A percentile compares a stretch with the other conserved stretches of the same genome.
These are phyloP conservation scores for Lepidium campestre DNA, from an alignment of 441 rosid genomes.

Conservation along the genomic window DNA sequence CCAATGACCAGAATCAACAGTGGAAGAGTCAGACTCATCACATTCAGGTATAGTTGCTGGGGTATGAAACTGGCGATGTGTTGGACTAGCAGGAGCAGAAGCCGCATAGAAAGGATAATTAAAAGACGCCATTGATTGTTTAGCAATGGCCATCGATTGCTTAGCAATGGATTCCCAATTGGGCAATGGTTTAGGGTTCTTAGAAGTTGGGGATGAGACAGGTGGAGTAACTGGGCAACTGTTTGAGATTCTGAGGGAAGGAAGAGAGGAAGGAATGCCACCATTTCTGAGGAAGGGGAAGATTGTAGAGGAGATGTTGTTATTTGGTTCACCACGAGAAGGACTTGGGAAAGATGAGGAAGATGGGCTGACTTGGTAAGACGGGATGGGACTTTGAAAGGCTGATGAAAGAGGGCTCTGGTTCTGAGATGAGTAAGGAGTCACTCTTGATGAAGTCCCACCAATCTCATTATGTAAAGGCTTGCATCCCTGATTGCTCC, in stretches of 20 bases:
- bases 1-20: slow-evolving; percentile 95
- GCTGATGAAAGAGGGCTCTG: slow-evolving; percentile 87
- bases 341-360: slow-evolving; percentile 90
- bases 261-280: slow-evolving; percentile 70
- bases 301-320: slow-evolving; percentile 35
- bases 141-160: slow-evolving; percentile 60
- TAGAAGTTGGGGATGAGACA: slow-evolving; percentile 77
- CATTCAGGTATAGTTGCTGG: slow-evolving; percentile 95
- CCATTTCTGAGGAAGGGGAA: slow-evolving; percentile 59
- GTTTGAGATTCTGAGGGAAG: slow-evolving; percentile 87
- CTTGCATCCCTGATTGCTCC: slow-evolving; percentile 63
- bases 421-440: slow-evolving; percentile 71
- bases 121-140: slow-evolving; percentile 46
- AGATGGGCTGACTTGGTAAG: slow-evolving; percentile 85
- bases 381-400: slow-evolving; percentile 89
- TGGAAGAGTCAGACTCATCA: slow-evolving; percentile 89
- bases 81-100: slow-evolving; percentile 97
- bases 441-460: slow-evolving; percentile 49
- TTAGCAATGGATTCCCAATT: slow-evolving; percentile 80
- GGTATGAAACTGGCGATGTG: slow-evolving; percentile 67
- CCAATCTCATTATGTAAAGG: slow-evolving; percentile 53
- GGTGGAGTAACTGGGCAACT: slow-evolving; percentile 98
- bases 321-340: slow-evolving; percentile 45
- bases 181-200: slow-evolving; percentile 61
- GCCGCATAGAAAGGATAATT: slow-evolving; percentile 73